A percentile compares a stretch with the other conserved stretches of the same genome.
phyloP scores from a whole-genome alignment of 768 basidiomycete species.

The Xerocomellus dryophilus region DNA sequence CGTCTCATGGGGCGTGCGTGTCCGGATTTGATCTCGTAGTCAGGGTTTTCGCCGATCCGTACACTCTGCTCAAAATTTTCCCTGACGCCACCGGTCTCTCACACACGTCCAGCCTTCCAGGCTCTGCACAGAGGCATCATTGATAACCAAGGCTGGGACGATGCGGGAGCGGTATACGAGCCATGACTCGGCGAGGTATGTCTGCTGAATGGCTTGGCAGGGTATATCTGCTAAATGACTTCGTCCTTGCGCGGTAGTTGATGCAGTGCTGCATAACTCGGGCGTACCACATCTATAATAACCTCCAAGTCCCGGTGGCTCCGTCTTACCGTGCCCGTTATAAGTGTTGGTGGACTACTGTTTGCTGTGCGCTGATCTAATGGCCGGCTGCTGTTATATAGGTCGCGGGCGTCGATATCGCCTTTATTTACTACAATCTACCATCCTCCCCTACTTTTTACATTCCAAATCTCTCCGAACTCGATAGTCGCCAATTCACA shows the following conservation, averaged over 20 bases:
- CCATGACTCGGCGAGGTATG: not conserved
- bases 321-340: constrained; percentile 1
- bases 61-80: not conserved
- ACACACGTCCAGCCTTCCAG: not conserved
- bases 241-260: not conserved
- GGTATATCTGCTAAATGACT: not conserved
- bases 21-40: constrained; percentile 16
- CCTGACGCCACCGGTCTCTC: constrained; percentile 14
- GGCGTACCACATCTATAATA: not conserved
- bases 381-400: constrained; percentile 19
- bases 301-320: not conserved
- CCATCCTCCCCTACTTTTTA: not conserved
- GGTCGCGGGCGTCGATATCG: not conserved
- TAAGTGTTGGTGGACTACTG: not conserved
- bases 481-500: not conserved
- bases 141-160: not conserved
- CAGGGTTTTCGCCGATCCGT: constrained; percentile 12
- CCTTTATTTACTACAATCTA: constrained; percentile 1
- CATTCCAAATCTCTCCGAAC: not conserved
- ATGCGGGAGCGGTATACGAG: not conserved
- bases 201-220: not conserved
- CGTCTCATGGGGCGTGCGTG: not conserved
- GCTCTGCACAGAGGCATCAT: constrained; percentile 2
- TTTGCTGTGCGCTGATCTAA: constrained; percentile 21
- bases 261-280: not conserved